phyloP scores from a whole-genome alignment of 352 stramenopile species.

The Globisporangium middletonii region DNA sequence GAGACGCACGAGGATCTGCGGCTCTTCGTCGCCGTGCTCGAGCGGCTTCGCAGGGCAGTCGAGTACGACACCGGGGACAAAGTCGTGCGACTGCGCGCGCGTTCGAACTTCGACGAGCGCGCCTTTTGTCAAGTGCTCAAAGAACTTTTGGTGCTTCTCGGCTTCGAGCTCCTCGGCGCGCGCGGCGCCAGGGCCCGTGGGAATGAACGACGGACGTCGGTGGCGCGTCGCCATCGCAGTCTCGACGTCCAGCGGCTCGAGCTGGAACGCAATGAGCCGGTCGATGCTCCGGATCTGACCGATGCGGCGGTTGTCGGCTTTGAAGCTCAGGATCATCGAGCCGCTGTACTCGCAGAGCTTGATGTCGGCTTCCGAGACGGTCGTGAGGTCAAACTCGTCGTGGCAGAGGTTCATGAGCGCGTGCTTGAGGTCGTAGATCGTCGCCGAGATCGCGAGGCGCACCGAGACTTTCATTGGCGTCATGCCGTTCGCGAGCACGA shows the following conservation, averaged over 20 bases:
- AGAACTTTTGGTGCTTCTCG: conserved; percentile 34
- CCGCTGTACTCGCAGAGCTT: conserved; percentile 85
- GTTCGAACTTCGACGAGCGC: conserved; percentile 67
- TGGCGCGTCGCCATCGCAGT: conserved; percentile 67
- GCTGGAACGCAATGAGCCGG: conserved; percentile 78
- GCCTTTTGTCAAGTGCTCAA: conserved; percentile 51
- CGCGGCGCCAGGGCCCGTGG: conserved; percentile 13
- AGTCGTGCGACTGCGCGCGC: conserved; percentile 66
- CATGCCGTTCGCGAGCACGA: conserved; percentile 69
- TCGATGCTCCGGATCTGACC: conserved; percentile 86
- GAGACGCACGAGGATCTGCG: conserved; percentile 53
- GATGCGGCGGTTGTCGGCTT: conserved; percentile 78
- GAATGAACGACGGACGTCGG: conserved; percentile 71
- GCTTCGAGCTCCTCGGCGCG: conserved; percentile 37
- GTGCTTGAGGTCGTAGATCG: conserved; percentile 85
- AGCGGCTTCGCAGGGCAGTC: conserved; percentile 25
- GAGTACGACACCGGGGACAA: conserved; percentile 57
- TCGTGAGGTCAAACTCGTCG: conserved; percentile 55
- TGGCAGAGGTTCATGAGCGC: conserved; percentile 78
- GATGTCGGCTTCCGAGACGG: conserved; percentile 68
- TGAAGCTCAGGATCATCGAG: conserved; percentile 86
- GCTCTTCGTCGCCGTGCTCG: conserved; percentile 36
- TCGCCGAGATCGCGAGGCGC: conserved; percentile 73
- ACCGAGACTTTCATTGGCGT: conserved; percentile 78
- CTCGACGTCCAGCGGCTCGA: conserved; percentile 64